Evolutionary conservation across 208 protist species (phyloP).

Genomic region (Zelonia costaricensis): DNA sequence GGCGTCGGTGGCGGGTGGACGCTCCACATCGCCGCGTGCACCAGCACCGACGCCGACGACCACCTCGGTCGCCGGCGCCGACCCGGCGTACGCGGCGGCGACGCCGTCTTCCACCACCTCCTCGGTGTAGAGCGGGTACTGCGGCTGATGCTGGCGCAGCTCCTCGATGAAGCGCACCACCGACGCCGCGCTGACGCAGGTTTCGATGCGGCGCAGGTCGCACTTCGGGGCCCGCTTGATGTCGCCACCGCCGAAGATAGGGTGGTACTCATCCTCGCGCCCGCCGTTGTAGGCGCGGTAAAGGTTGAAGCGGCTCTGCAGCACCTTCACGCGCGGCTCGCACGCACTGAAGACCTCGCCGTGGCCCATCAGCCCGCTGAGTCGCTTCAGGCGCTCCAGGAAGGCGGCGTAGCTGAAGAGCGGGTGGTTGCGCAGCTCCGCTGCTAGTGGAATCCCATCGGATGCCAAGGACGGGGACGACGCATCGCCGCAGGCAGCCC

Average conservation of each 20-base stretch:
- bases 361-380: slow-evolving; percentile 41
- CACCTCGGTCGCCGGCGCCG: neutral
- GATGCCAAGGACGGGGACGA: neutral
- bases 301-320: slow-evolving; percentile 69
- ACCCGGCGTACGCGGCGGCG: neutral
- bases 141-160: slow-evolving; percentile 14
- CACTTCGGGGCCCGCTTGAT: slow-evolving; percentile 46
- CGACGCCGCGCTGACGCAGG: slow-evolving; percentile 46
- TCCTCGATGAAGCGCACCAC: slow-evolving; percentile 50
- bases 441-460: neutral
- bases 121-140: slow-evolving; percentile 25
- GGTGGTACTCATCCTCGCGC: slow-evolving; percentile 68
- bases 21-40: too few relatives aligned
- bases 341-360: slow-evolving; percentile 68
- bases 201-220: slow-evolving; percentile 63
- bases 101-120: slow-evolving; percentile 3
- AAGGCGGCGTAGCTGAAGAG: slow-evolving; percentile 57
- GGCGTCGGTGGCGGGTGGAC: too few relatives aligned
- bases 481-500: too few relatives aligned
- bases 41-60: too few relatives aligned
- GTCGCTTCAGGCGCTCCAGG: slow-evolving; percentile 30
- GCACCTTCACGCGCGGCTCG: slow-evolving; percentile 71
- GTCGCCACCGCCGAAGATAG: slow-evolving; percentile 43
- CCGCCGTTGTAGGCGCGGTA: slow-evolving; percentile 72
- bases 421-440: slow-evolving; percentile 7